Evolutionary conservation across 306 rosid species (phyloP), one percentile per base, ranked within the genome.

Genomic region (Quercus ilex): DNA sequence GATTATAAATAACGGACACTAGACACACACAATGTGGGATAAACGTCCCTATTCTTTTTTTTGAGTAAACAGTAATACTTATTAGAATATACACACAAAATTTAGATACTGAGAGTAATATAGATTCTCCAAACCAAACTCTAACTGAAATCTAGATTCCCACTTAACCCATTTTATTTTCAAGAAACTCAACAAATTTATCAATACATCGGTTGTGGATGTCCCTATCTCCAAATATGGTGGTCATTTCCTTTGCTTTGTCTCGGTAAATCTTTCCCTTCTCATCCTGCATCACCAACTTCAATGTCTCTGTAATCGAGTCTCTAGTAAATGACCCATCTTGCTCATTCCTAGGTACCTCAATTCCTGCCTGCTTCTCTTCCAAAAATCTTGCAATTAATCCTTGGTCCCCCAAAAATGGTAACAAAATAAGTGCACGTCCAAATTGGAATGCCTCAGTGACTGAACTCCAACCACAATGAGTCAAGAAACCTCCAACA

Each of bases 381-480:
- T 72, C 74, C 56, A 72, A 46, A 1, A 60, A 30, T 26, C 65
- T 73, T 6, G 78, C 65, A 12, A 15, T 6, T 6, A 72, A 20
- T 30, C 73, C 69, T 53, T 81, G 85, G 2, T 85, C 88, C 8
- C 33, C 55, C 6, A 38, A 4, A 15, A 85, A 85, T 1, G 86
- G 82, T 18, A 85, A 25, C 11, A 78, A 7, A 30, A 85, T 64
- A 6, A 85, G 78, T 15, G 70, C 79, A 3, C 49, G 68, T 3
- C 63, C 83, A 28, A 76, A 63, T 17, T 70, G 62, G 10, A 85
- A 28, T 21, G 69, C 60, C 56, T 78, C 80, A 11, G 69, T 64
- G 6, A 78, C 74, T 5, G 86, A 83, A 62, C 83, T 75, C 88
- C 85, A 85, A 55, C 88, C 88, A 9, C 75, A 71, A 19, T 81